phyloP scores from a whole-genome alignment of 2,329 filamentous ascomycete species.

The Monilinia aucupariae region DNA sequence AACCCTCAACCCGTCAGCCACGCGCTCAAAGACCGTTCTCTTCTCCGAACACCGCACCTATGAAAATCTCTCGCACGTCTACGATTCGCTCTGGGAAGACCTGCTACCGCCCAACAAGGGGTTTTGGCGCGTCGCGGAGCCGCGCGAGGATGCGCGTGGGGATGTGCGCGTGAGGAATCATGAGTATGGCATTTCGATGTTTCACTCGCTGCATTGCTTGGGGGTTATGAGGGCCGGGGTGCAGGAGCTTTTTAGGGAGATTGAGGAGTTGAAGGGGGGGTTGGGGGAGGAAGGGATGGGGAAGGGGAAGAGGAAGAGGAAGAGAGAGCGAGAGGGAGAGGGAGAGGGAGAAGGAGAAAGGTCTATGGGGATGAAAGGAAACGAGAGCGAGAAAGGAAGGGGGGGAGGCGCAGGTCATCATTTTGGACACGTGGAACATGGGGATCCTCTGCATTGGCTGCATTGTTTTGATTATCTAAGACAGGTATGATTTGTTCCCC shows the following conservation, averaged over 20 bases:
- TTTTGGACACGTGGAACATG: constrained; percentile 9
- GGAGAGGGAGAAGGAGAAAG: background rate
- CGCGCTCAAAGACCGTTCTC: background rate
- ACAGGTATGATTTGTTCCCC: constrained; percentile 10
- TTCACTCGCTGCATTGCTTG: constrained; percentile 12
- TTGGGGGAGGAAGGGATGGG: background rate
- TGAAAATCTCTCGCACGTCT: constrained; percentile 8
- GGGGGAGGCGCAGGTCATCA: background rate
- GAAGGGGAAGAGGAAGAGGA: background rate
- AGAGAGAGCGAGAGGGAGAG: constrained; percentile 4
- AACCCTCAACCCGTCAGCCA: background rate
- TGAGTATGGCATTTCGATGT: constrained; percentile 12
- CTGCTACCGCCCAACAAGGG: constrained; percentile 1
- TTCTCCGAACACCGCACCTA: constrained; percentile 10
- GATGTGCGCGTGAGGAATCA: background rate
- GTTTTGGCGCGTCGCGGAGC: background rate
- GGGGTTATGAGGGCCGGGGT: constrained; percentile 10
- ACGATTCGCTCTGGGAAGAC: background rate
- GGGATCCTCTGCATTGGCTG: constrained; percentile 14
- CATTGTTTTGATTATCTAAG: constrained; percentile 19
- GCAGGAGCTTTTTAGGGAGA: constrained; percentile 10
- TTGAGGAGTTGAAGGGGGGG: background rate
- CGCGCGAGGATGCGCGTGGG: background rate
- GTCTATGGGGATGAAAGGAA: too few species aligned
- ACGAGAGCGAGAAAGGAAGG: background rate